These are phyloP conservation scores for Epichloe bromicola DNA, from an alignment of 2,329 filamentous ascomycete genomes.

Conservation along the genomic window DNA sequence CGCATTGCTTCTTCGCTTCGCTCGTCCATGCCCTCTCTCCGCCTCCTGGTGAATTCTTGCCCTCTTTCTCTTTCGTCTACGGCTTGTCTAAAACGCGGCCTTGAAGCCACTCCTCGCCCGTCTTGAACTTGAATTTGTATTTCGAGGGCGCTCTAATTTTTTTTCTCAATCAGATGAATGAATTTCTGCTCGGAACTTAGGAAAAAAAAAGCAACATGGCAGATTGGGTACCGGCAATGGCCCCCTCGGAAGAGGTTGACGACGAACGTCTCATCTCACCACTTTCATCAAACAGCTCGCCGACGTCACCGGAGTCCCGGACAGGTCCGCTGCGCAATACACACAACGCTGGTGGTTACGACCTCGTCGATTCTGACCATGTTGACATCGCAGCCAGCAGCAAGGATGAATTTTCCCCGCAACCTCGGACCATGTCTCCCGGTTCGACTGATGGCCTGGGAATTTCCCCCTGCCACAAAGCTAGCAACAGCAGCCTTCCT, in stretches of 20 bases:
- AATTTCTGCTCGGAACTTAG: background rate
- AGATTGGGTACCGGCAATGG: background rate
- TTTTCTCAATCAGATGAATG: background rate
- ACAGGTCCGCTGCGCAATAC: too few relatives aligned
- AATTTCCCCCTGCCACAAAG: background rate
- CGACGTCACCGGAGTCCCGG: background rate
- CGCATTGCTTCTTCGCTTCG: too few relatives aligned
- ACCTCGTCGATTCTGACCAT: background rate
- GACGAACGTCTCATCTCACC: background rate
- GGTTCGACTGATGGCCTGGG: background rate
- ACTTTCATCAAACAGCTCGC: background rate
- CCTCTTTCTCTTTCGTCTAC: too few relatives aligned
- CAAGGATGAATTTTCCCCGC: background rate
- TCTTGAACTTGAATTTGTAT: background rate
- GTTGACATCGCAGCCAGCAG: background rate
- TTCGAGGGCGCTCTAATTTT: background rate
- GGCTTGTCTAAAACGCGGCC: too few relatives aligned
- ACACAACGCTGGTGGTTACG: background rate
- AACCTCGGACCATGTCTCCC: background rate
- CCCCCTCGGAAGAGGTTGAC: background rate
- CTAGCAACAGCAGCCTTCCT: background rate
- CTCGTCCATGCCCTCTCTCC: too few relatives aligned
- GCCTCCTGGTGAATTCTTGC: too few relatives aligned
- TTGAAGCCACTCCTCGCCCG: too few relatives aligned
- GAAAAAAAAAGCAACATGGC: background rate